A percentile compares a stretch with the other conserved stretches of the same genome.
Conservation (phyloP, 176 grass and related monocot genomes). For the Eragrostis curvula region DNA sequence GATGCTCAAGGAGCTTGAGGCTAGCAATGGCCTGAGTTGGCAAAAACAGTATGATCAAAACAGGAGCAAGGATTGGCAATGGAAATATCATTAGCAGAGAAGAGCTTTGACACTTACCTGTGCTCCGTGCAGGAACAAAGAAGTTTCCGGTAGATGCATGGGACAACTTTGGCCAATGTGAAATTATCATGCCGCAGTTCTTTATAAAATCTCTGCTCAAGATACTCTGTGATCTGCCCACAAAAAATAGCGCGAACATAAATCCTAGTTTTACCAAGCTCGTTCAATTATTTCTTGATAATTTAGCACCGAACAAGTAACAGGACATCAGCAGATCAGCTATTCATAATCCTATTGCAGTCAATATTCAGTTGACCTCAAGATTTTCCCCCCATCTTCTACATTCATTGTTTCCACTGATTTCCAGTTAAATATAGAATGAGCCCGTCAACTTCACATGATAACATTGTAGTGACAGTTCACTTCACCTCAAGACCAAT, state of each 20-base stretch:
- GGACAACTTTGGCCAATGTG: slow-evolving; percentile 79
- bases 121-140: slow-evolving; percentile 93
- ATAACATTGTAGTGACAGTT: neutral
- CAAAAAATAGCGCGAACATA: neutral
- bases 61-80: slow-evolving; percentile 14
- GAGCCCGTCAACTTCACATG: neutral
- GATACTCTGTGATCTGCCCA: slow-evolving; percentile 76
- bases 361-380: neutral
- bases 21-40: slow-evolving; percentile 85
- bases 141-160: slow-evolving; percentile 83
- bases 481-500: neutral
- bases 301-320: slow-evolving; percentile 11
- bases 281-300: slow-evolving; percentile 1
- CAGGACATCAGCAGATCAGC: neutral
- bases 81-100: slow-evolving; percentile 8
- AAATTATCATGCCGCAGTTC: slow-evolving; percentile 84
- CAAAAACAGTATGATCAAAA: slow-evolving; percentile 35
- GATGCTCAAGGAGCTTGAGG: slow-evolving; percentile 77
- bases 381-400: neutral
- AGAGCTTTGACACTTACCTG: slow-evolving; percentile 62
- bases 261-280: slow-evolving; percentile 5
- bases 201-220: slow-evolving; percentile 95
- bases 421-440: neutral
- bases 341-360: slow-evolving; percentile 4
- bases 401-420: neutral